Percentiles rank a stretch among this genome's conserved stretches.
These are phyloP conservation scores for Amylocarpus encephaloides DNA, from an alignment of 2,329 filamentous ascomycete genomes.

Conservation along the genomic window DNA sequence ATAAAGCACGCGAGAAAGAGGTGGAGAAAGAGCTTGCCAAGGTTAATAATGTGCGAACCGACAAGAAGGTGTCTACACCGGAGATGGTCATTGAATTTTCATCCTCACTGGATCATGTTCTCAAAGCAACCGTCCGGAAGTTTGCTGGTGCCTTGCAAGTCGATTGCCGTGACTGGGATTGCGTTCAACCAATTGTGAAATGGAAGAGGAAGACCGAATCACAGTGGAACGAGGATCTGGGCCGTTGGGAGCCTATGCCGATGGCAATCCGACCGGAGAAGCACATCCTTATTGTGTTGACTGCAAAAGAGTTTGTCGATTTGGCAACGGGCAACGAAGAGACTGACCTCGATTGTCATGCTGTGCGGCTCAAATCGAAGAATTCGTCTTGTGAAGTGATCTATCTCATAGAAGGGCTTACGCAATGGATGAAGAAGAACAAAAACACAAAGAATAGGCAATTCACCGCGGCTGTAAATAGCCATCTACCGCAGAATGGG, in stretches of 20 bases:
- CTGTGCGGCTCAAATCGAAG: constrained; percentile 46
- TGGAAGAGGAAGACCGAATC: constrained; percentile 48
- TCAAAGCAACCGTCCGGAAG: constrained; percentile 41
- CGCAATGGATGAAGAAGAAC: constrained; percentile 62
- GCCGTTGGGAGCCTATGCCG: constrained; percentile 43
- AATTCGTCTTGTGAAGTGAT: constrained; percentile 52
- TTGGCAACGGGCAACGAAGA: constrained; percentile 44
- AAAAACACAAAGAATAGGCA: constrained; percentile 59
- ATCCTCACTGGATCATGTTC: constrained; percentile 42
- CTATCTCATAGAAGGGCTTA: constrained; percentile 67
- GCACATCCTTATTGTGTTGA: constrained; percentile 50
- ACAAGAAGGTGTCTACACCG: constrained; percentile 65
- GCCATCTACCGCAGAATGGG: constrained; percentile 35
- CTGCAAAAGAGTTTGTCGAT: constrained; percentile 59
- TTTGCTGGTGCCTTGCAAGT: constrained; percentile 48
- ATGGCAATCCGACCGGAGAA: constrained; percentile 39
- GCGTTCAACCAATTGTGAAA: constrained; percentile 42
- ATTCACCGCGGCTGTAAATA: constrained; percentile 59
- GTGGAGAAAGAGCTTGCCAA: constrained; percentile 60
- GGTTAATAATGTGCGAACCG: constrained; percentile 65
- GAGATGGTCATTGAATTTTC: constrained; percentile 77
- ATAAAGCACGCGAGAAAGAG: constrained; percentile 57
- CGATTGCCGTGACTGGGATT: constrained; percentile 40
- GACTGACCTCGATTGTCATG: constrained; percentile 51
- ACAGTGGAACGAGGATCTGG: constrained; percentile 40